These are phyloP conservation scores for Trichoderma brevicompactum DNA, from an alignment of 2,329 filamentous ascomycete genomes.

Conservation along the genomic window DNA sequence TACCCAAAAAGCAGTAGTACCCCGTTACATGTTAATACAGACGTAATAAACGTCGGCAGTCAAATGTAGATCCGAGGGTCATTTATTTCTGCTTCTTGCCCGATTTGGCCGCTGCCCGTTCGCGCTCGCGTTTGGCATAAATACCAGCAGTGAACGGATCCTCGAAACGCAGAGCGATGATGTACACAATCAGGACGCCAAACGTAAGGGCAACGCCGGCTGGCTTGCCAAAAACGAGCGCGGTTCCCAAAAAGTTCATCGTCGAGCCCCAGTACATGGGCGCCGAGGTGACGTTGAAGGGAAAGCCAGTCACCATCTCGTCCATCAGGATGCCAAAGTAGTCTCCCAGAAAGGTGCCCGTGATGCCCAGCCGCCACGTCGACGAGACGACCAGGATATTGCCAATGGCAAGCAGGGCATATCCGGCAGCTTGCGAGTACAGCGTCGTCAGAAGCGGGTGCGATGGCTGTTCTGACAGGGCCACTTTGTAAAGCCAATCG, in stretches of 20 bases:
- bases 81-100: constrained; percentile 58
- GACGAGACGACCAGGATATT: constrained; percentile 86
- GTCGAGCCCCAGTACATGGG: constrained; percentile 98
- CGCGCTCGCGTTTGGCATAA: constrained; percentile 80
- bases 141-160: constrained; percentile 94
- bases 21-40: neutral
- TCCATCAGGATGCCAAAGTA: constrained; percentile 99
- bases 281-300: constrained; percentile 86
- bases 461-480: constrained; percentile 74
- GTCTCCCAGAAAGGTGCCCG: constrained; percentile 94
- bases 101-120: constrained; percentile 52
- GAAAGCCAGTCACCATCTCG: constrained; percentile 89
- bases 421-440: constrained; percentile 65
- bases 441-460: constrained; percentile 72
- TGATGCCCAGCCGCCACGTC: constrained; percentile 91
- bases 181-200: constrained; percentile 77
- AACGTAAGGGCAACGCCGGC: constrained; percentile 78
- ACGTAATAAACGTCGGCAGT: neutral
- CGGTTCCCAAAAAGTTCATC: constrained; percentile 87
- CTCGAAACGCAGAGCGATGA: constrained; percentile 81
- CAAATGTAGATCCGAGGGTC: constrained; percentile 14
- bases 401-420: constrained; percentile 71
- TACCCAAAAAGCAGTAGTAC: neutral
- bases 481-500: constrained; percentile 84
- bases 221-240: constrained; percentile 82